Evolutionary conservation across 345 rosid species (phyloP).

Genomic region (Syzygium grande): DNA sequence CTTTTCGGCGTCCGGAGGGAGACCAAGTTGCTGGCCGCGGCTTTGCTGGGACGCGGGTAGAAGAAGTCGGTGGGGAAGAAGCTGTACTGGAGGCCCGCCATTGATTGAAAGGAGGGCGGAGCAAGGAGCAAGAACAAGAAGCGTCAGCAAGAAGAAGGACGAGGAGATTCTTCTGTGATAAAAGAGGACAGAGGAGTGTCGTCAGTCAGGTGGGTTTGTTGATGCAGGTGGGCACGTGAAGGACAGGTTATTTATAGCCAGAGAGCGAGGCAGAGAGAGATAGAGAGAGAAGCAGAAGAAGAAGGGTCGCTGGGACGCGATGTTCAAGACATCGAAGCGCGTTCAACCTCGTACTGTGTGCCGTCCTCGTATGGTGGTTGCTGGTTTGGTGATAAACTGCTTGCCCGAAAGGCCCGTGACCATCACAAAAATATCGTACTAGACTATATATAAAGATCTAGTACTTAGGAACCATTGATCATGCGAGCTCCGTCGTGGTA

Average conservation of each 20-base stretch:
- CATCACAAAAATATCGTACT: neutral
- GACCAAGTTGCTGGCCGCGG: neutral
- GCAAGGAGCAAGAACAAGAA: neutral
- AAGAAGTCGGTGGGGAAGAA: constrained; percentile 35
- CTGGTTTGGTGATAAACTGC: neutral
- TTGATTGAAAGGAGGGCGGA: neutral
- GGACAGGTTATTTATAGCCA: neutral
- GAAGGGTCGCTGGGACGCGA: neutral
- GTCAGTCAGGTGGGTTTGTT: neutral
- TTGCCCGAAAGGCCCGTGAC: neutral
- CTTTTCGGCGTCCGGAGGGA: neutral
- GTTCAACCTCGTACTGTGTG: neutral
- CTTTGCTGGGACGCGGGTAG: neutral
- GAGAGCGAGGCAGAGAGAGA: neutral
- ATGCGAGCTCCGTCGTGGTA: neutral
- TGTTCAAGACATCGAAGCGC: neutral
- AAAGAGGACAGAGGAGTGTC: neutral
- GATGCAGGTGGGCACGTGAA: neutral
- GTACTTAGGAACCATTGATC: neutral
- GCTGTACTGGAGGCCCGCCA: constrained; percentile 37
- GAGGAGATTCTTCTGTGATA: neutral
- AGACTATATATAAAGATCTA: neutral
- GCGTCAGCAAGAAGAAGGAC: neutral
- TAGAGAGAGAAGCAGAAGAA: neutral
- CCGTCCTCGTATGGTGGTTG: neutral